Evolutionary conservation across 306 rosid genomes (phyloP), one percentile per base, ranked within the genome.

Genomic region (Alnus rubra): DNA sequence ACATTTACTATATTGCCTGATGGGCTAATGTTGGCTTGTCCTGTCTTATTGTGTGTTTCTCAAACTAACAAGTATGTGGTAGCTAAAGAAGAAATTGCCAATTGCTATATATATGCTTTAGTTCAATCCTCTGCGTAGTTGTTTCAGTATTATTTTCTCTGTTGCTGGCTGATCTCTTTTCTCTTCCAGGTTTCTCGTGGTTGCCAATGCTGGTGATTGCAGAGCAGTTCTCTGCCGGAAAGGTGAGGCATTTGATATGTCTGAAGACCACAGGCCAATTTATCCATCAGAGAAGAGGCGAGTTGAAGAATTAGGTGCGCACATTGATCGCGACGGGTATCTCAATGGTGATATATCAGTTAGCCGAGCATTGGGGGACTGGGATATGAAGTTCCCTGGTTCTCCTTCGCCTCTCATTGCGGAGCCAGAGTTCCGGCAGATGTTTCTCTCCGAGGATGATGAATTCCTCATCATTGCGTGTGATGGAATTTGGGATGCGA

Each of bases 401-500:
- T 75, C 90, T 76, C 78, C 97, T 52, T 92, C 99, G 2, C 98
- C 99, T 33, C 90, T 93, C 77, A 90, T 91, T 33, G 93, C 99
- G 12, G 98, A 93, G 49, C 99, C 99, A 13, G 99, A 95, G 89
- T 91, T 92, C 78, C 83, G 54, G 69, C 92, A 82, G 83, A 59
- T 84, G 74, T 84, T 86, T 83, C 89, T 95, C 19, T 88, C 97
- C 11, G 93, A 91, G 71, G 98, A 95, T 64, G 98, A 95, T 68
- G 98, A 95, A 80, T 95, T 95, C 88, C 94, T 95, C 81, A 95
- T 95, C 80, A 92, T 95, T 67, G 99, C 94, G 15, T 95, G 98
- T 14, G 98, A 94, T n/a, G 98, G 98, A 74, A 87, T 94, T 59
- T 94, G 98, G 98, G 98, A 92, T 59, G 90, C 84, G 48, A 89